Conservation (phyloP, 1,284 basidiomycete species). For the Tilletia caries region DNA sequence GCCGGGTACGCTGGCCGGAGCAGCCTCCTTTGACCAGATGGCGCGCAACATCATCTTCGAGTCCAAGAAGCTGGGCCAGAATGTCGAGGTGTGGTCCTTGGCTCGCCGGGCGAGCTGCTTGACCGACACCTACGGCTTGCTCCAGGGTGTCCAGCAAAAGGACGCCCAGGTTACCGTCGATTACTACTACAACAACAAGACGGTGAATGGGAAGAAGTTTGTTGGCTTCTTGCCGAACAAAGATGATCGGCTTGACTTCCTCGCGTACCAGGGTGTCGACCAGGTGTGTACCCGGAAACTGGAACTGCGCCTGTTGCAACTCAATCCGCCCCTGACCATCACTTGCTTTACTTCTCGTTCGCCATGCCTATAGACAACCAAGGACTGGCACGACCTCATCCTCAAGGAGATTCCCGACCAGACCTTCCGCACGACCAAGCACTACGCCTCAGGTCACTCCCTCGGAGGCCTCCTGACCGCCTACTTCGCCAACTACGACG, state of each 20-base stretch:
- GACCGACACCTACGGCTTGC: constrained; percentile 3
- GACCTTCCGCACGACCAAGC: constrained; percentile 15
- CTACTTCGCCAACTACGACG: constrained; percentile 17
- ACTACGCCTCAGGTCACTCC: constrained; percentile 19
- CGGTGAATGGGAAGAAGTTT: constrained; percentile 14
- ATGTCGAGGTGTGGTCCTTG: constrained; percentile 19
- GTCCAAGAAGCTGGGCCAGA: constrained; percentile 9
- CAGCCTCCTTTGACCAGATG: constrained; percentile 15
- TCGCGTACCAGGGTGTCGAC: constrained; percentile 17
- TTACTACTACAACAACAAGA: constrained; percentile 17
- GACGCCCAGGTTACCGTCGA: constrained; percentile 14
- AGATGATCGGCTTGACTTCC: constrained; percentile 15
- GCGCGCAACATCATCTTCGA: constrained; percentile 18
- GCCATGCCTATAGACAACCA: background rate
- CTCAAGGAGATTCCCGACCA: constrained; percentile 15
- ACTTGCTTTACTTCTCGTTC: too few relatives aligned
- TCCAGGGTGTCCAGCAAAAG: constrained; percentile 1
- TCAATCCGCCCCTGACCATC: too few relatives aligned
- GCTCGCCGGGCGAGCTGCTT: constrained; percentile 17
- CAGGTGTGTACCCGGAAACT: background rate
- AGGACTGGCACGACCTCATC: constrained; percentile 20
- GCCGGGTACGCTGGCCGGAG: constrained; percentile 17
- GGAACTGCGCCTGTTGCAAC: too few relatives aligned
- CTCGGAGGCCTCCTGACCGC: constrained; percentile 18
- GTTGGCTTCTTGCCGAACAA: constrained; percentile 15